Base-by-base conservation (phyloP, 2,329 filamentous ascomycete species). In the Ophiocordyceps sinensis region DNA sequence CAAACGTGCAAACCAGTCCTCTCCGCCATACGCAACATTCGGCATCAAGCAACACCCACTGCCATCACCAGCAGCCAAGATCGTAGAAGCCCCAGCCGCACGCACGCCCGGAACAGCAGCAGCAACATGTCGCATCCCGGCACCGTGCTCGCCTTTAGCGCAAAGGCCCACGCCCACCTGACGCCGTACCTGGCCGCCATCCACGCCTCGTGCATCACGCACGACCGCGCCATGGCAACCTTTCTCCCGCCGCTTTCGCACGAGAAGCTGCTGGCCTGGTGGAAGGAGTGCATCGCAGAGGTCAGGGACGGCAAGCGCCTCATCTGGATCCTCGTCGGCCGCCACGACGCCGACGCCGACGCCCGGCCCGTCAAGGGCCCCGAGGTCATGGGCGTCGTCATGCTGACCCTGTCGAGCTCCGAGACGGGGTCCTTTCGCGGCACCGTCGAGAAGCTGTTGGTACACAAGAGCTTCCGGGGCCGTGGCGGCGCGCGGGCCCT, bases 201-300 rank as follows among this genome's bases (percentile, higher is more conserved):
- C 21, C 76, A 79, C 48, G 69, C 66, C 44, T 65, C 67, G 13
- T 78, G 75, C 57, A 75, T 81, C 52, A 70, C 68, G 5, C 60
- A 67, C 44, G 74, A 76, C 57, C 63, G 67, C 51, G 71, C 68
- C 46, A 65, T 75, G 30, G 71, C 71, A 23, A 72, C 67, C 5
- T 80, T 79, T 52, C 61, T 76, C 13, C 72, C 73, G n/a, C 75
- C 76, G 0, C 59, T 79, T 29, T 66, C 67, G 38, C 64, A 73
- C 51, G 62, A 68, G 31, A 73, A 73, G 51, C 68, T 80, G 32
- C 59, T 73, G 28, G 49, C 60, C 9, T 79, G 69, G 65, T 80
- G 75, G 76, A 67, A 69, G 50, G 62, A 65, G 19, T 60, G 66
- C 21, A 66, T 72, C 41, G 59, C 64, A 19, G 68, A 76, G 51